A percentile compares a stretch with the other conserved stretches of the same genome.
Conservation (phyloP, 2,329 filamentous ascomycete genomes). For the Arthrobotrys megalospora region DNA sequence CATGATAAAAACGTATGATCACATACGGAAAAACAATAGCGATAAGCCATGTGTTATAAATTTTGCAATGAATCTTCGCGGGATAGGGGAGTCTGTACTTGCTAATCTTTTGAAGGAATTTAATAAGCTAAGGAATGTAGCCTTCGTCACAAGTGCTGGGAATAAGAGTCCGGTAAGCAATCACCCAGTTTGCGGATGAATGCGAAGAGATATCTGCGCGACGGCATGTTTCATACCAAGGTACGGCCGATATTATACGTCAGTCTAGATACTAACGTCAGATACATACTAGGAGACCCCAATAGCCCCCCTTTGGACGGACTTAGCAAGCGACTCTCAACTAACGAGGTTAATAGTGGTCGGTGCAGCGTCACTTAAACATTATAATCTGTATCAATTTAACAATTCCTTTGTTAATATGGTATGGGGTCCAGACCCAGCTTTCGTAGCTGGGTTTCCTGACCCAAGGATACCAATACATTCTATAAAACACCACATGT, state of each 20-base stretch:
- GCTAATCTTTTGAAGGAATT: background rate
- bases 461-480: background rate
- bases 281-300: too few relatives aligned
- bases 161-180: background rate
- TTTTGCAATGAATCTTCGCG: background rate
- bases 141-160: background rate
- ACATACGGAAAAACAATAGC: slow-evolving; percentile 3
- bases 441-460: background rate
- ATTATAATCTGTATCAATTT: background rate
- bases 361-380: too few relatives aligned
- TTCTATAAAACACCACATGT: background rate
- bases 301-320: too few relatives aligned
- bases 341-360: too few relatives aligned
- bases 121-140: background rate
- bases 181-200: background rate
- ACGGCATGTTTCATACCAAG: too few relatives aligned
- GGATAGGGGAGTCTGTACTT: background rate
- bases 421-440: background rate
- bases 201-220: too few relatives aligned
- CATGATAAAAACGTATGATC: slow-evolving; percentile 24
- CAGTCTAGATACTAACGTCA: too few relatives aligned
- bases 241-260: too few relatives aligned
- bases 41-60: slow-evolving; percentile 25
- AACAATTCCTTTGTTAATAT: background rate
- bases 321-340: too few relatives aligned